phyloP scores from a whole-genome alignment of 2,329 filamentous ascomycete species.

The Colletotrichum lini region DNA sequence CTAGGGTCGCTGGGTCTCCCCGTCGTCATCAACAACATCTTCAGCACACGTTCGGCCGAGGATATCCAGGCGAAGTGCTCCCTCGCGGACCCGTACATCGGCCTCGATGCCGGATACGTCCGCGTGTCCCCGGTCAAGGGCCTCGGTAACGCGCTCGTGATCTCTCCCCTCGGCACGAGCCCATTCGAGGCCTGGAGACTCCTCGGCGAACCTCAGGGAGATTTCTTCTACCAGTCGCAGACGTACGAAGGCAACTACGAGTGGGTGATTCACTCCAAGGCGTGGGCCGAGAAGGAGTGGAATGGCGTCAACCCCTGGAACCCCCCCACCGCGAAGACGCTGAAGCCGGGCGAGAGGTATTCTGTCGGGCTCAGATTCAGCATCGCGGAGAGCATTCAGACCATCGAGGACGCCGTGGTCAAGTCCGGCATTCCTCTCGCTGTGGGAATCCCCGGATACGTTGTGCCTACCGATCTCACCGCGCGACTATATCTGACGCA shows the following conservation, averaged over 20 bases:
- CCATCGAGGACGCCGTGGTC: constrained; percentile 61
- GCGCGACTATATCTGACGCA: constrained; percentile 62
- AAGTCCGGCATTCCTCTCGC: constrained; percentile 62
- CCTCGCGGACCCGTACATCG: constrained; percentile 72
- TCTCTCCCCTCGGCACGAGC: constrained; percentile 65
- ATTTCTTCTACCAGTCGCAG: constrained; percentile 64
- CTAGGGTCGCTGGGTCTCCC: constrained; percentile 72
- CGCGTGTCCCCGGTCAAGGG: constrained; percentile 66
- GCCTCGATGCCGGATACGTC: constrained; percentile 70
- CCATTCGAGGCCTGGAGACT: constrained; percentile 69
- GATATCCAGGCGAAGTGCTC: constrained; percentile 67
- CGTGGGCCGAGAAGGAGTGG: constrained; percentile 72
- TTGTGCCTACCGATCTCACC: constrained; percentile 63
- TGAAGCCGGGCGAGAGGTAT: constrained; percentile 61
- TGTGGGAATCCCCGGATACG: constrained; percentile 68
- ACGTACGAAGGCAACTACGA: constrained; percentile 74
- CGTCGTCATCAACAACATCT: constrained; percentile 74
- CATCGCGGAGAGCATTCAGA: constrained; percentile 58
- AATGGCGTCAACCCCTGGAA: constrained; percentile 66
- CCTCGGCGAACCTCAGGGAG: constrained; percentile 60
- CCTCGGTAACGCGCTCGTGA: constrained; percentile 66
- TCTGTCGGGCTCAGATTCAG: constrained; percentile 68
- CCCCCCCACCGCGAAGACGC: constrained; percentile 59
- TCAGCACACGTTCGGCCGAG: constrained; percentile 63
- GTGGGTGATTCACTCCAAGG: constrained; percentile 69